Evolutionary conservation across 768 basidiomycete genomes (phyloP).

Genomic region (Russula foetens): DNA sequence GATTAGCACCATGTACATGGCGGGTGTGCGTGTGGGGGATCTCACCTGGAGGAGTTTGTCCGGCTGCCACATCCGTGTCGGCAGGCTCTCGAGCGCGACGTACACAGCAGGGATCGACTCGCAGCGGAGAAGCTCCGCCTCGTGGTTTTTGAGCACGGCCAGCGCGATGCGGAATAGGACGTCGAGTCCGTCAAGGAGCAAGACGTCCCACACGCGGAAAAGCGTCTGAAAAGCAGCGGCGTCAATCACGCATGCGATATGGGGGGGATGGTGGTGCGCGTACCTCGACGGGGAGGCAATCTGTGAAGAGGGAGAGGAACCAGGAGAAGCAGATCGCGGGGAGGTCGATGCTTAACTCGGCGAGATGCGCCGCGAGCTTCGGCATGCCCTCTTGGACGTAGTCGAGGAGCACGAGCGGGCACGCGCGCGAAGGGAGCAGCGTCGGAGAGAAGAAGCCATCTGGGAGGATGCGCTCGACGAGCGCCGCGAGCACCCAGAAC

Average conservation of each 20-base stretch:
- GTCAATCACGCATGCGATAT: too few relatives aligned
- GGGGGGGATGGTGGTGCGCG: slow-evolving; percentile 9
- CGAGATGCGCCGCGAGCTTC: slow-evolving; percentile 66
- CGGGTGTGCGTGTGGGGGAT: too few relatives aligned
- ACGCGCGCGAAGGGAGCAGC: slow-evolving; percentile 86
- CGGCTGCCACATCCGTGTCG: slow-evolving; percentile 89
- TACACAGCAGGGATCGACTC: slow-evolving; percentile 86
- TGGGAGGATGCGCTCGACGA: slow-evolving; percentile 84
- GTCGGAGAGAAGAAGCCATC: slow-evolving; percentile 92
- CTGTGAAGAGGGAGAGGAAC: slow-evolving; percentile 95
- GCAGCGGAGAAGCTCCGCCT: slow-evolving; percentile 74
- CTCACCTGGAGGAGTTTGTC: slow-evolving; percentile 84
- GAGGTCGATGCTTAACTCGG: slow-evolving; percentile 78
- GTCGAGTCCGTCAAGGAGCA: slow-evolving; percentile 88
- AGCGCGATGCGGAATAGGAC: slow-evolving; percentile 88
- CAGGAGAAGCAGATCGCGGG: slow-evolving; percentile 96
- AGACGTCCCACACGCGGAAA: slow-evolving; percentile 94
- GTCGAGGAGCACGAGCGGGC: slow-evolving; percentile 84
- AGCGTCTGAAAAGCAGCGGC: slow-evolving; percentile 50
- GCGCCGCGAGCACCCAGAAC: slow-evolving; percentile 88
- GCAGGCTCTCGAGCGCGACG: slow-evolving; percentile 79
- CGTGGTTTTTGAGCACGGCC: slow-evolving; percentile 76
- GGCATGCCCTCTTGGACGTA: slow-evolving; percentile 75
- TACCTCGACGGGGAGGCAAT: slow-evolving; percentile 93
- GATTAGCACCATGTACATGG: too few relatives aligned